phyloP scores from a whole-genome alignment of 129 eudicot species.

The Flaveria bidentis region DNA sequence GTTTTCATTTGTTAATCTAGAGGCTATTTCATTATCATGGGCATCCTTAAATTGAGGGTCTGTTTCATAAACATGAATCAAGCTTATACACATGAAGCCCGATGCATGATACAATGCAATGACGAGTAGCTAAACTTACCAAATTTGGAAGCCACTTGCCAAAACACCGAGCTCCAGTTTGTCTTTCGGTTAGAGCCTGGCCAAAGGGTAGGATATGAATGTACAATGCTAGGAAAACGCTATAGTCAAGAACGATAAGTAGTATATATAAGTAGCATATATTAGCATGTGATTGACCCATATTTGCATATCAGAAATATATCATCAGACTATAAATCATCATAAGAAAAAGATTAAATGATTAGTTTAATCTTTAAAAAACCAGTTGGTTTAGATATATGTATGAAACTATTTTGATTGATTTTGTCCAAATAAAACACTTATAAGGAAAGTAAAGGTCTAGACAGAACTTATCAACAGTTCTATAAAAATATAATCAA shows the following conservation, averaged over 20 bases:
- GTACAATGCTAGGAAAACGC: not conserved
- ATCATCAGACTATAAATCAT: too few relatives aligned
- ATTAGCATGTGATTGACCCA: too few relatives aligned
- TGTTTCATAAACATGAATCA: not conserved
- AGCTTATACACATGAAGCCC: not conserved
- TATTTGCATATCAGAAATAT: too few relatives aligned
- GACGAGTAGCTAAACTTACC: not conserved
- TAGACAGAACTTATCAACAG: not conserved
- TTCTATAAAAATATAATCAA: not conserved
- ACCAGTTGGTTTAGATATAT: not conserved
- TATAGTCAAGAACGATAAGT: not conserved
- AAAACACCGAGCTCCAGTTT: not conserved
- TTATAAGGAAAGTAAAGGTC: too few relatives aligned
- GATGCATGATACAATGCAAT: too few relatives aligned
- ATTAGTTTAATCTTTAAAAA: too few relatives aligned
- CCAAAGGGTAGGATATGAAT: not conserved
- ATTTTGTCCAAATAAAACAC: not conserved
- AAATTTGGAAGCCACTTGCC: slow-evolving; percentile 10
- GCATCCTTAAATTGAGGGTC: not conserved
- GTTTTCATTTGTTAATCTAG: not conserved
- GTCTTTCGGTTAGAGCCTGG: not conserved
- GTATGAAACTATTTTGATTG: not conserved
- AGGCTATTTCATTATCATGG: too few relatives aligned
- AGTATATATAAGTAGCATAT: too few relatives aligned
- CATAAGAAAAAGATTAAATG: too few relatives aligned